Conservation (phyloP, 345 rosid species). For the Citrus glauca region DNA sequence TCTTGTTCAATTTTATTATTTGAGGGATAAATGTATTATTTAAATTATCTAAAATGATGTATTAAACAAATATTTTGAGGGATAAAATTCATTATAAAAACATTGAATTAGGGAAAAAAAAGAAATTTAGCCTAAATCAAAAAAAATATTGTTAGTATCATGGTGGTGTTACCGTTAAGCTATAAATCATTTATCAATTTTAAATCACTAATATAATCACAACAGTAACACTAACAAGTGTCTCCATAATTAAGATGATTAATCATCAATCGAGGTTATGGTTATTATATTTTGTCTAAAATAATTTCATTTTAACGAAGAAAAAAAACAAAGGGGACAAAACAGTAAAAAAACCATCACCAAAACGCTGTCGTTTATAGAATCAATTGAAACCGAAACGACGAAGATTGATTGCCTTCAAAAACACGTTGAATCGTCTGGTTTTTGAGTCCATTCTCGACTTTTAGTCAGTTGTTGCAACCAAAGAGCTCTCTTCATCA, state of each 20-base stretch:
- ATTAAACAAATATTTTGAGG: too few species aligned
- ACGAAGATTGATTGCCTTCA: constrained; percentile 2
- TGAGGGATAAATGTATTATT: too few species aligned
- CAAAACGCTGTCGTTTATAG: background rate
- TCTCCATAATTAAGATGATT: background rate
- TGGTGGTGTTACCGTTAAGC: too few species aligned
- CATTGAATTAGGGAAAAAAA: too few species aligned
- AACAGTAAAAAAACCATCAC: background rate
- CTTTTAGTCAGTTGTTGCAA: constrained; percentile 14
- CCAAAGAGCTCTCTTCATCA: background rate
- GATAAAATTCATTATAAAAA: too few species aligned
- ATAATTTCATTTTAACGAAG: too few species aligned
- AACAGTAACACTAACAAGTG: too few species aligned
- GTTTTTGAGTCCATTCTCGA: constrained; percentile 16
- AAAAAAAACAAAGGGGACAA: background rate
- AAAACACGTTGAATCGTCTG: constrained; percentile 11
- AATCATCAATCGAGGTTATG: background rate
- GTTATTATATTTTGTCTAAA: background rate
- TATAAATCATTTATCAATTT: too few species aligned
- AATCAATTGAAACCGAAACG: background rate
- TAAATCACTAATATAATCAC: background rate
- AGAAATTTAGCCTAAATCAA: too few species aligned
- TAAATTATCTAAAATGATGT: too few species aligned
- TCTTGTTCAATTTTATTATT: too few species aligned
- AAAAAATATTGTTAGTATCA: too few species aligned